Base-by-base conservation (phyloP, 257 asterid species). In the Ophiorrhiza pumila region DNA sequence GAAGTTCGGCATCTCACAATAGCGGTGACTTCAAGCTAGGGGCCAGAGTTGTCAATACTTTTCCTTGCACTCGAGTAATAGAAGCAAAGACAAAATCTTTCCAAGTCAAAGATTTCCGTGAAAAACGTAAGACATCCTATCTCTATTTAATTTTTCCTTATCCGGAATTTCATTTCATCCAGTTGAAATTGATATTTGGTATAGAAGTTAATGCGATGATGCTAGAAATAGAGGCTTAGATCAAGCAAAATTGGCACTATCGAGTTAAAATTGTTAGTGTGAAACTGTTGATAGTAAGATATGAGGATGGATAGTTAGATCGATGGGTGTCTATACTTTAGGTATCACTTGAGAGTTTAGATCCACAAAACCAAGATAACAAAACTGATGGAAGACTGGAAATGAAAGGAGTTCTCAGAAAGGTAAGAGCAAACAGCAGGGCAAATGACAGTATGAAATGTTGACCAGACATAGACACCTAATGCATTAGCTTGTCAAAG, bases 1-100 rank as follows among this genome's bases (percentile, higher is more conserved):
- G 71, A 63, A 71, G 82, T 60, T 77, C 75, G 39, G 15, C 74
- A 11, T 32, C 22, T 37, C 47, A 65, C 37, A 79, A 57, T n/a
- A 80, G 25, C 7, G 34, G 74, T 0, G 57, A 20, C 72, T 84
- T 84, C 80, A 80, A 72, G 70, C 25, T 88, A 53, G 88, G 89
- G 37, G 89, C 89, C 23, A 77, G 83, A 69, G 37, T 72, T 31
- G 75, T 65, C 5, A 80, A 69, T n/a, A 10, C 62, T 8, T 66
- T 52, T 60, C 43, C 50, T 60, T 79, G 55, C 20, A 15, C 17
- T 46, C 42, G 15, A 29, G 49, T 88, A 20, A 80, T 77, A 76
- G 86, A 83, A 76, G 92, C 86, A 35, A 82, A 34, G 74, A 80
- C 90, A 2, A 78, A 78, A 43, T n/a, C 82, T 45, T 85, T 87